Evolutionary conservation across 139 green algal species (phyloP), one percentile per base, ranked within the genome.

Genomic region (Parachlorella kessleri): DNA sequence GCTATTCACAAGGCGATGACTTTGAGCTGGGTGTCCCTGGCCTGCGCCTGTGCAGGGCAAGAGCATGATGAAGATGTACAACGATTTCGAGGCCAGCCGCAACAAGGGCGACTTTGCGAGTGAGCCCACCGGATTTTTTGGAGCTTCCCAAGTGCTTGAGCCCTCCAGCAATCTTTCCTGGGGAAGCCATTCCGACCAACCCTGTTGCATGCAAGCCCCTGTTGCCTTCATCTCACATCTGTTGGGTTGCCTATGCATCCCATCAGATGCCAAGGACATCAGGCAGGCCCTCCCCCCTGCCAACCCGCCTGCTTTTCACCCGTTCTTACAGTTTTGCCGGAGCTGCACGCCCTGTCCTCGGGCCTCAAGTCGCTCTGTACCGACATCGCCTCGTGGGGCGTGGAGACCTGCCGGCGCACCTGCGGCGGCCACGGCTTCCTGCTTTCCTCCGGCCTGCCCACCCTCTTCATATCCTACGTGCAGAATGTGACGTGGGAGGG

Each of bases 401-500:
- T 96, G 40, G 95, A 98, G 85, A 77, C 83, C 28, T 92, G 83
- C 71, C 82, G 95, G 9, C 84, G 92, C 64, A 86, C 78, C 1
- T 99, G 95, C 82, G 96, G 96, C 5, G 96, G 96, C 2, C 93
- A 99, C 76, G 96, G 96, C 68, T 98, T 94, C 94, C 93, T 85
- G 77, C 70, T 88, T 55, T 87, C 95, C 66, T 93, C 84, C 3
- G 94, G 93, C 6, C 89, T 98, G 77, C 94, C 94, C 32, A 88
- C 85, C 35, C 81, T 98, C 41, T 93, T 94, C 73, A 74, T 79
- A 32, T 91, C 72, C 53, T 98, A 98, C 73, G 94, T 97, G 41
- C 91, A 96, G 87, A 98, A 98, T 70, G 86, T 92, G 32, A 98
- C 94, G 23, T 98, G 94, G 94, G 94, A 98, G 88, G 94, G 94